Evolutionary conservation across 441 rosid species (phyloP), one percentile per base, ranked within the genome.

Genomic region (Gossypium gossypioides): DNA sequence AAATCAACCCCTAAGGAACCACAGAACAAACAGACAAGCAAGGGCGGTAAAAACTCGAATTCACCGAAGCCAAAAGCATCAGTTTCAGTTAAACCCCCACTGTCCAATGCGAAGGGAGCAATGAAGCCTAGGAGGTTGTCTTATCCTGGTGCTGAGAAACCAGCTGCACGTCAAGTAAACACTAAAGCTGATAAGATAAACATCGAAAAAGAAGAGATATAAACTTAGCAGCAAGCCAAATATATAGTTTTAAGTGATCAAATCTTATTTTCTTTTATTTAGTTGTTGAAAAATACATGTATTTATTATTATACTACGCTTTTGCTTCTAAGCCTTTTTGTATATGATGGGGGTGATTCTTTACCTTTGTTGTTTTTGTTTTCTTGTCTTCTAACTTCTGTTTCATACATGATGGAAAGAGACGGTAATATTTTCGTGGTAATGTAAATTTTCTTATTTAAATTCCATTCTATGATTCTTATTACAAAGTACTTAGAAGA

Each of bases 121-220:
- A 58, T 73, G 24, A 87, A 75, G 71, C 81, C 87, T 4, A 76
- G 95, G 73, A 87, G 96, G 77, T 69, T 93, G 75, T 84, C 95
- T 60, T 91, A 76, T 74, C 95, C 95, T 0, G 82, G 80, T 59
- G 86, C 85, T 9, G 86, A 78, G 58, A 87, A 85, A 68, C 81
- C 75, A 27, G 68, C 71, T 51, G 52, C 24, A 6, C 79, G 10
- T 77, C 81, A 70, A 66, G 73, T 48, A 54, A 74, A 54, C 32
- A 59, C 8, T 62, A 75, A 73, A 67, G 50, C 81, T 56, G 75
- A 71, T 63, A 83, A 75, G 78, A 72, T 74, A 15, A 75, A 66
- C 12, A 9, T 18, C 5, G 55, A 40, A 75, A 79, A 64, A 22
- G 75, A 65, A 66, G 71, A 77, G 69, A 57, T 15, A 18, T 73